Conservation (phyloP, 768 basidiomycete species). For the Omphalotus guepiniiformis region DNA sequence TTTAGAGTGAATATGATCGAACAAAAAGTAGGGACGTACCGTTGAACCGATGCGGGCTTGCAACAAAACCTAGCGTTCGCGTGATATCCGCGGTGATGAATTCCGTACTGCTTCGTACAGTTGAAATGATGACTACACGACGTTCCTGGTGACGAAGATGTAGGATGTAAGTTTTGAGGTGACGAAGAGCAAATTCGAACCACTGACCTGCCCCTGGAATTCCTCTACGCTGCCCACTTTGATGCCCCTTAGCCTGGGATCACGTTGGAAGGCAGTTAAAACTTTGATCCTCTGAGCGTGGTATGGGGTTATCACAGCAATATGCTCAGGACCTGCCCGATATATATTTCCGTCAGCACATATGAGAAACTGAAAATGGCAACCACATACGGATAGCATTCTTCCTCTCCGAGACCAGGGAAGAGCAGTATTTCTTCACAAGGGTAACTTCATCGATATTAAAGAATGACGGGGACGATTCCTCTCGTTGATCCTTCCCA, state of each 20-base stretch:
- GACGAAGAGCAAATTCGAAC: slow-evolving; percentile 3
- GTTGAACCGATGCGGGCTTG: slow-evolving; percentile 43
- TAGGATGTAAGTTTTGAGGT: background rate
- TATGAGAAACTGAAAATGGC: background rate
- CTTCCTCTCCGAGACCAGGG: slow-evolving; percentile 14
- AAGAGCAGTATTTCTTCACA: slow-evolving; percentile 42
- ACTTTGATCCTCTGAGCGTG: slow-evolving; percentile 59
- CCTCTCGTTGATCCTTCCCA: slow-evolving; percentile 65
- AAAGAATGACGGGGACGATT: slow-evolving; percentile 67
- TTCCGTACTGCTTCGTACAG: slow-evolving; percentile 50
- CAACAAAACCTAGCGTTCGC: slow-evolving; percentile 57
- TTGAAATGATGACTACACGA: slow-evolving; percentile 53
- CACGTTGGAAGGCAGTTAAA: slow-evolving; percentile 28
- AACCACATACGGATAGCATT: slow-evolving; percentile 21
- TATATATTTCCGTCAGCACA: background rate
- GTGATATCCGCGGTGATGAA: slow-evolving; percentile 46
- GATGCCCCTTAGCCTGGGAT: slow-evolving; percentile 31
- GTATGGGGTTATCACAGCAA: slow-evolving; percentile 71
- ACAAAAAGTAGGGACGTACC: slow-evolving; percentile 17
- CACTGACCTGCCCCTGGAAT: slow-evolving; percentile 58
- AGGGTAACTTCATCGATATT: slow-evolving; percentile 56
- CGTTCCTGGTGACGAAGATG: slow-evolving; percentile 40
- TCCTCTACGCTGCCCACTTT: slow-evolving; percentile 68
- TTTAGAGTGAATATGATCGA: background rate
- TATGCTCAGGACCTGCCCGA: slow-evolving; percentile 40